A percentile compares a stretch with the other conserved stretches of the same genome.
Evolutionary conservation across 2,329 filamentous ascomycete species (phyloP).

Genomic region (Xylaria sp.): DNA sequence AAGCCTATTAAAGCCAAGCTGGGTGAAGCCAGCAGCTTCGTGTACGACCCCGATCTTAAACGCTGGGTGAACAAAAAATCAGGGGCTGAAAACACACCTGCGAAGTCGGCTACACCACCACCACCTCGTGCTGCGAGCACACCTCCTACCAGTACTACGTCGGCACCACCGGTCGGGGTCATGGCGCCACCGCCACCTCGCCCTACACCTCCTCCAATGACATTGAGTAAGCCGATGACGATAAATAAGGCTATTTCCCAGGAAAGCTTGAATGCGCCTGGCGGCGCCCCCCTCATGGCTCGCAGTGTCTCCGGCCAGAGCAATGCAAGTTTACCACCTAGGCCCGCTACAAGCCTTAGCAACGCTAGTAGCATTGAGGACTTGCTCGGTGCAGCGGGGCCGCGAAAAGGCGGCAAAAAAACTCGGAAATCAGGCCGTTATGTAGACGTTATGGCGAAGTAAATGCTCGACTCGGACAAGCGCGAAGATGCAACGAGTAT

Average conservation of each 20-base stretch:
- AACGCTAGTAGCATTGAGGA: conserved; percentile 96
- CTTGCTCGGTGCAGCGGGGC: conserved; percentile 75
- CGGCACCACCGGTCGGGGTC: conserved; percentile 39
- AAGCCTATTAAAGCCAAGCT: conserved; percentile 90
- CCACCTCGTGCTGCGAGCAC: conserved; percentile 70
- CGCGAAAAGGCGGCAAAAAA: conserved; percentile 72
- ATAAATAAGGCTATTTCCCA: conserved; percentile 45
- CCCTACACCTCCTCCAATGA: conserved; percentile 37
- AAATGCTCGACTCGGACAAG: conserved; percentile 26
- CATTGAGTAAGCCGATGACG: conserved; percentile 43
- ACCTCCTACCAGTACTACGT: conserved; percentile 52
- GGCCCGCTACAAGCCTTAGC: conserved; percentile 82
- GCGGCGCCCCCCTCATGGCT: conserved; percentile 49
- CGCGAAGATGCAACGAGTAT: too few species aligned
- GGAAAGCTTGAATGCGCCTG: conserved; percentile 45
- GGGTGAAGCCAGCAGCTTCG: conserved; percentile 90
- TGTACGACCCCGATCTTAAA: conserved; percentile 94
- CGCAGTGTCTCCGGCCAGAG: conserved; percentile 57
- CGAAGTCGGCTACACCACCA: conserved; percentile 74
- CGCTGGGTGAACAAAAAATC: conserved; percentile 98
- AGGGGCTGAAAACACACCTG: conserved; percentile 65
- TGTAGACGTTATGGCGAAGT: conserved; percentile 92
- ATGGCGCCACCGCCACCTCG: conserved; percentile 31
- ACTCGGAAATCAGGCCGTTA: conserved; percentile 85
- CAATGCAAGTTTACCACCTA: conserved; percentile 60